Evolutionary conservation across 352 stramenopile genomes (phyloP), one percentile per base, ranked within the genome.

Genomic region (Blastocystis hominis): DNA sequence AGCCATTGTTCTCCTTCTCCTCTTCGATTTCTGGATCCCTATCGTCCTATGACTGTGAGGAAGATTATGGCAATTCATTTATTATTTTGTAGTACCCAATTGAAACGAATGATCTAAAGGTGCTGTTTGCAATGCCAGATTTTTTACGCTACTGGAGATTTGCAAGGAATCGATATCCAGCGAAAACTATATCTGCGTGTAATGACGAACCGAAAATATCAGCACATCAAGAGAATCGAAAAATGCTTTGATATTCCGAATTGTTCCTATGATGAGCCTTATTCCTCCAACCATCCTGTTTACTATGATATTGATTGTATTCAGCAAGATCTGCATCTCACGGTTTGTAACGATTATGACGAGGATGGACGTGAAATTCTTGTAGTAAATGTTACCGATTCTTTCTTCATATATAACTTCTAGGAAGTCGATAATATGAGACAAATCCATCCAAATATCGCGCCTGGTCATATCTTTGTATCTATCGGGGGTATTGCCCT

Each of bases 261-360:
- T n/a, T 15, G 13, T 20, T 20, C 7, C 4, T 10, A 9, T 9
- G 10, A n/a, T 20, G n/a, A n/a, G n/a, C 13, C 24, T 75, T n/a
- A 15, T 17, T 75, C 47, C 42, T 15, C 15, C 24, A 10, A 10
- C 4, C 42, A 17, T 4, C 63, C 63, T 36, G 24, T 75, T 6
- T 75, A 75, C 63, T 75, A 75, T 47, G 63, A 75, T 24, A n/a
- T 75, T 6, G 13, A 75, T 17, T 75, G 63, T 36, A 59, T 20
- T 40, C 24, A 53, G 17, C 63, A 6, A 15, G 7, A 40, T n/a
- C 63, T 75, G 4, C 42, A 75, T 47, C 24, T 75, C 13, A 75
- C 63, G 24, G 63, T 75, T 4, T 15, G 34, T 7, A 40, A 46
- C 9, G 10, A 75, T 50, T n/a, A 40, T 42, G 63, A 75, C 42